Conservation (phyloP, 176 grass and related monocot genomes). For the Triticum aestivum region DNA sequence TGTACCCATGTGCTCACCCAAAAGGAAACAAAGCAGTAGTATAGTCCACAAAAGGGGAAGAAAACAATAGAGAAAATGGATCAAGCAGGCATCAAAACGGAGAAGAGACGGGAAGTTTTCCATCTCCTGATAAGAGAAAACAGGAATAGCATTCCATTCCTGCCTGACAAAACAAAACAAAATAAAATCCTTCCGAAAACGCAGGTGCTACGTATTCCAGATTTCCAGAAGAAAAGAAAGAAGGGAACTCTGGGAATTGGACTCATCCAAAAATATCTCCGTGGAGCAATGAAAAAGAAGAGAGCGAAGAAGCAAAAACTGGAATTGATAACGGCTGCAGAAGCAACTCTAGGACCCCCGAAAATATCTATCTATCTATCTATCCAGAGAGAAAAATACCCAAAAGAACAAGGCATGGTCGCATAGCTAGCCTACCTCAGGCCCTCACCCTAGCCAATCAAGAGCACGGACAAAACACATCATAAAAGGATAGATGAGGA, state of each 20-base stretch:
- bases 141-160: background rate
- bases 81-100: constrained; percentile 11
- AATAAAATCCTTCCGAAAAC: background rate
- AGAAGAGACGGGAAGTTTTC: background rate
- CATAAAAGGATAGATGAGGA: background rate
- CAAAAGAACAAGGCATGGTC: background rate
- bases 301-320: constrained; percentile 20
- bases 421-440: background rate
- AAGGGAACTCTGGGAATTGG: background rate
- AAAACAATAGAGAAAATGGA: constrained; percentile 10
- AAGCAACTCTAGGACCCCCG: background rate
- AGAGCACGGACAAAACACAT: background rate
- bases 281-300: background rate
- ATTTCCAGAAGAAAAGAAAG: background rate
- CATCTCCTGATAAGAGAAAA: background rate
- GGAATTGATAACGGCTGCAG: constrained; percentile 18
- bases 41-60: background rate
- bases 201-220: background rate
- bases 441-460: background rate
- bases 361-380: constrained; percentile 5
- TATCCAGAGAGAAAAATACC: background rate
- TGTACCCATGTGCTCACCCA: constrained; percentile 37
- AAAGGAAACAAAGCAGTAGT: constrained; percentile 19
- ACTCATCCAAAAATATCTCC: background rate
- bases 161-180: background rate